Percentiles rank a stretch among this genome's conserved stretches.
Conservation (phyloP, 208 protist species). For the Acanthamoeba quina region DNA sequence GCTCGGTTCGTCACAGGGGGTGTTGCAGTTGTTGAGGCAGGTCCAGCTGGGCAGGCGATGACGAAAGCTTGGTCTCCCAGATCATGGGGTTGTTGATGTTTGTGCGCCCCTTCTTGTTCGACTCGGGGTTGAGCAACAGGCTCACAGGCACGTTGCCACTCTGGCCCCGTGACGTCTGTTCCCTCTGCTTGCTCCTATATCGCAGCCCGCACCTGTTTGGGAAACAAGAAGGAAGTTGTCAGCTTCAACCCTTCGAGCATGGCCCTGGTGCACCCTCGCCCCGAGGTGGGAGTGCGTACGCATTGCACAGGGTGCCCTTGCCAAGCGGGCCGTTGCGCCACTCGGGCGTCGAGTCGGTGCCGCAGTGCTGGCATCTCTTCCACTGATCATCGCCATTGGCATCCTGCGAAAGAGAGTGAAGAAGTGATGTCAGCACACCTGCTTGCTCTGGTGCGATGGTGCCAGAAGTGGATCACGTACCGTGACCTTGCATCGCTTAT, state of each 20-base stretch:
- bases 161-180: neutral
- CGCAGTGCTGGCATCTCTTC: conserved; percentile 14
- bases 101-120: conserved; percentile 19
- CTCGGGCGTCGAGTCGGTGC: conserved; percentile 25
- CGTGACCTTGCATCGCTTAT: conserved; percentile 47
- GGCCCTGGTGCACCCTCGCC: neutral
- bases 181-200: conserved; percentile 33
- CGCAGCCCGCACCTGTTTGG: neutral
- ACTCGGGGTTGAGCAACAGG: neutral
- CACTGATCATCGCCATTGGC: neutral
- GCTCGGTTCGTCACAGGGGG: no score
- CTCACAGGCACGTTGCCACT: conserved; percentile 13
- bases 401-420: neutral
- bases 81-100: conserved; percentile 62
- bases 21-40: neutral
- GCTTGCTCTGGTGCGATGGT: no score
- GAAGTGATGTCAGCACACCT: neutral
- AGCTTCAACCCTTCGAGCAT: neutral
- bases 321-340: conserved; percentile 30
- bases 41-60: neutral
- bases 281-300: neutral
- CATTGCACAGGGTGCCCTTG: conserved; percentile 69
- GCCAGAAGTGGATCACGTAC: neutral
- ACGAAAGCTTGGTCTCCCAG: conserved; percentile 51
- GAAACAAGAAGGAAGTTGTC: neutral